Evolutionary conservation across 202 grass and related monocot species (phyloP).

Genomic region (Panicum virgatum): DNA sequence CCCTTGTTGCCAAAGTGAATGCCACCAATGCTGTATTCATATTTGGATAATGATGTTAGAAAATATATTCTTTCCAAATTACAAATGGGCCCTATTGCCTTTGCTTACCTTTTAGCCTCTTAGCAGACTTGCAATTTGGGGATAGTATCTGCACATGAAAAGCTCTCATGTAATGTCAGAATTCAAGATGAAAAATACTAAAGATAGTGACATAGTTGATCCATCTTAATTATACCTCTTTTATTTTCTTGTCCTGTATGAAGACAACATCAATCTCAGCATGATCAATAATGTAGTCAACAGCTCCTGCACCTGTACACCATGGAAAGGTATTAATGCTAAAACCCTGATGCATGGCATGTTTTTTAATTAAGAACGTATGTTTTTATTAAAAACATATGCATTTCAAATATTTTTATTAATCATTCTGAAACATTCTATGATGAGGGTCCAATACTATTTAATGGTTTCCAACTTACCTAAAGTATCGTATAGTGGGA

Average conservation of each 20-base stretch:
- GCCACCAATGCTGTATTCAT: conserved; percentile 65
- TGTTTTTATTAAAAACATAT: neutral
- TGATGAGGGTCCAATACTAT: neutral
- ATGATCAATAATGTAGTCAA: conserved; percentile 92
- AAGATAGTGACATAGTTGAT: neutral
- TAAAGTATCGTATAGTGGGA: conserved; percentile 92
- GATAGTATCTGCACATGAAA: conserved; percentile 58
- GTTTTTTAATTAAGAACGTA: neutral
- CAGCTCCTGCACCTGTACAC: conserved; percentile 66
- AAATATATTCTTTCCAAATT: conserved; percentile 27
- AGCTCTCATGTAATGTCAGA: neutral
- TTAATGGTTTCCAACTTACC: conserved; percentile 46
- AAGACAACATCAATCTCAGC: conserved; percentile 86
- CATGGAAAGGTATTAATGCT: conserved; percentile 29
- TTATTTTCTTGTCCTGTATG: conserved; percentile 96
- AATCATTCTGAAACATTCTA: conserved; percentile 5
- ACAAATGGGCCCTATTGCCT: neutral
- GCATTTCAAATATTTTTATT: conserved; percentile 2
- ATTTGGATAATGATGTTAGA: neutral
- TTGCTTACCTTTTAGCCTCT: conserved; percentile 66
- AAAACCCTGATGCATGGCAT: neutral
- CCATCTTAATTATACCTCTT: conserved; percentile 56
- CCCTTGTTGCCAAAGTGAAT: conserved; percentile 64
- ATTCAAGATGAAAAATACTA: neutral
- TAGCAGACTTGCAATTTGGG: conserved; percentile 52